Evolutionary conservation across 2,329 filamentous ascomycete species (phyloP).

Genomic region (Clonostachys sp.): DNA sequence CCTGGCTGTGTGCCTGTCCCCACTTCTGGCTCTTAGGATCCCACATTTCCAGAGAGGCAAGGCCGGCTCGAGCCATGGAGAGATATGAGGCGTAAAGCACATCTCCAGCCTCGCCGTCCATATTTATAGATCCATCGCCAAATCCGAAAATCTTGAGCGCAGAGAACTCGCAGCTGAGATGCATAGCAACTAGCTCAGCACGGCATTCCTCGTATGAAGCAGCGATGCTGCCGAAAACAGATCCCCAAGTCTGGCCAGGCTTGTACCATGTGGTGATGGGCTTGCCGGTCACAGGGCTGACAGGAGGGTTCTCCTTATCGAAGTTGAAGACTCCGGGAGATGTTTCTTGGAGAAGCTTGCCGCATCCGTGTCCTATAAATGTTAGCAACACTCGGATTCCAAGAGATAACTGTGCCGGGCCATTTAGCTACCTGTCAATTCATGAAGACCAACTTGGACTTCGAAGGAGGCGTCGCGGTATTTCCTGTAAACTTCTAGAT

Average conservation of each 20-base stretch:
- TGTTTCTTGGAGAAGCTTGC: conserved; percentile 90
- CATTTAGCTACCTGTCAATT: conserved; percentile 47
- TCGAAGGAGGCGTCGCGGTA: conserved; percentile 88
- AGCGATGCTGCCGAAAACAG: conserved; percentile 82
- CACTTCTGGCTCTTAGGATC: conserved; percentile 87
- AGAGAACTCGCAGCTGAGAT: conserved; percentile 79
- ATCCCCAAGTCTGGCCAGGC: conserved; percentile 91
- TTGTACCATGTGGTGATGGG: conserved; percentile 84
- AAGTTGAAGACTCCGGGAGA: conserved; percentile 82
- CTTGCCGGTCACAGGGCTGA: conserved; percentile 74
- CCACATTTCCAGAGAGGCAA: conserved; percentile 89
- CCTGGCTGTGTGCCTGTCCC: conserved; percentile 90
- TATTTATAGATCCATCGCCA: conserved; percentile 69
- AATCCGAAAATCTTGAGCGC: conserved; percentile 91
- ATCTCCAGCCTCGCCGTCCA: conserved; percentile 74
- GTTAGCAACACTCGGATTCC: too few species aligned
- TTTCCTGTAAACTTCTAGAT: conserved; percentile 74
- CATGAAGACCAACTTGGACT: conserved; percentile 92
- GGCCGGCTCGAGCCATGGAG: conserved; percentile 88
- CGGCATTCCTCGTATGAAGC: conserved; percentile 92
- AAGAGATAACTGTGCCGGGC: too few species aligned
- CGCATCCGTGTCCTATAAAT: conserved; percentile 71
- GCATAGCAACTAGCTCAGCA: conserved; percentile 92
- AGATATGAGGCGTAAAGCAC: conserved; percentile 87
- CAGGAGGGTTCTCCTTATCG: conserved; percentile 73